Evolutionary conservation across 2,329 filamentous ascomycete genomes (phyloP).

Genomic region (Neonectria punicea): DNA sequence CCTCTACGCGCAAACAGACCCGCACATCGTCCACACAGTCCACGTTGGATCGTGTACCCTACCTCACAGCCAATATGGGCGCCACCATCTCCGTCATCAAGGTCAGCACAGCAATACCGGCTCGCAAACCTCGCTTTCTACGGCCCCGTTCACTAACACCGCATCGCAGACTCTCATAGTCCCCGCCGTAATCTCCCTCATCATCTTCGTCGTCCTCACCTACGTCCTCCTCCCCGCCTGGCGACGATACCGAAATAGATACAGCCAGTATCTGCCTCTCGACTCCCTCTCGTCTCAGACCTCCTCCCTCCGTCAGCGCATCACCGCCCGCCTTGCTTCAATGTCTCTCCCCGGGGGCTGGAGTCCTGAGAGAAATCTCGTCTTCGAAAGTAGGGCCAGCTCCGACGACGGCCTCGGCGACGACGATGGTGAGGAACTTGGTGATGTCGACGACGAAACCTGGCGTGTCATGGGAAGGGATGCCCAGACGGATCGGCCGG

Average conservation of each 20-base stretch:
- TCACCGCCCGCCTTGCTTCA: conserved; percentile 48
- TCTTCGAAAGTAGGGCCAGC: conserved; percentile 52
- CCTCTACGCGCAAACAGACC: neutral
- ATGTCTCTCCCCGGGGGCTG: conserved; percentile 57
- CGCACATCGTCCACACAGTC: neutral
- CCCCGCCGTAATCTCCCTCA: conserved; percentile 76
- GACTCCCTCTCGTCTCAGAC: conserved; percentile 70
- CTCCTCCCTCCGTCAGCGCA: conserved; percentile 62
- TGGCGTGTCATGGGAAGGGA: conserved; percentile 53
- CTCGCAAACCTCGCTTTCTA: conserved; percentile 10
- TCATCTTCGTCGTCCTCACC: conserved; percentile 73
- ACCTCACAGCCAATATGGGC: conserved; percentile 41
- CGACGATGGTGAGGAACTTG: conserved; percentile 74
- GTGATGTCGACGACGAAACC: conserved; percentile 65
- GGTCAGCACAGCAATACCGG: conserved; percentile 38
- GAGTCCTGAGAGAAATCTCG: conserved; percentile 57
- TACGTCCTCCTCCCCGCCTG: conserved; percentile 75
- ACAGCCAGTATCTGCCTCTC: conserved; percentile 79
- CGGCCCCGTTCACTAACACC: conserved; percentile 29
- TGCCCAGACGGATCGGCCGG: conserved; percentile 50
- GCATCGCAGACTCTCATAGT: conserved; percentile 71
- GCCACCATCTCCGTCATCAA: conserved; percentile 50
- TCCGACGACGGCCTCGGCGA: conserved; percentile 63
- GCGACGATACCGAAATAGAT: conserved; percentile 75
- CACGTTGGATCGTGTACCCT: neutral